Evolutionary conservation across 2,329 filamentous ascomycete species (phyloP), one percentile per base, ranked within the genome.

Genomic region (Phialophora verrucosa): DNA sequence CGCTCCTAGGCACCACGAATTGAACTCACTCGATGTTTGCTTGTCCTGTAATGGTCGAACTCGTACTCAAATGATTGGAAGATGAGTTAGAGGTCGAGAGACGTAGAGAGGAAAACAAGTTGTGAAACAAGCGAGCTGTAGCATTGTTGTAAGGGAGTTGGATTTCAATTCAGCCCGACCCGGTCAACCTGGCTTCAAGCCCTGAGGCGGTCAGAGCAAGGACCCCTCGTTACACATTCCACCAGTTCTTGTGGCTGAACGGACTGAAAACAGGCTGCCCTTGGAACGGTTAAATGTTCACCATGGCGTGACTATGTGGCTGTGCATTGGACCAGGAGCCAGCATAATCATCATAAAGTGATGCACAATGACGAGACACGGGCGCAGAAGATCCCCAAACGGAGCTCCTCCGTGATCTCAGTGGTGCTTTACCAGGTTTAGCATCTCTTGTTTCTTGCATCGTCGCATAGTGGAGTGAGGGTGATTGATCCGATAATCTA

Each of bases 361-460:
- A 44, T 59, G 57, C 57, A 50, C 57, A 29, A 59, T 59, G 57
- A 59, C 57, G 57, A 49, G 42, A 42, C 29, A 25, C 27, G 32
- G 53, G 53, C 14, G 4, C 29, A 23, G n/a, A 17, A 17, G 1
- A 20, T 23, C 53, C 53, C 31, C 53, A 32, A 7, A 32, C n/a
- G 20, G 31, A 31, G 31, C 31, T 31, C 23, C 6, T n/a, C 27
- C 23, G 50, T 31, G 20, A 27, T 58, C 32, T 59, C 27, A 47
- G 6, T 31, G 35, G 23, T 59, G 42, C 56, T n/a, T 25, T 20
- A 32, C 44, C 44, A 49, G 51, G 57, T 29, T 51, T 25, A 51
- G 49, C 49, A 51, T 51, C 49, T 51, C 23, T 27, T 12, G 25
- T 27, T 27, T 51, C 49, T 29, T 25, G 49, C 49, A 51, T 51